Base-by-base conservation (phyloP, 164 flowering plant species). In the Magnolia sinica region DNA sequence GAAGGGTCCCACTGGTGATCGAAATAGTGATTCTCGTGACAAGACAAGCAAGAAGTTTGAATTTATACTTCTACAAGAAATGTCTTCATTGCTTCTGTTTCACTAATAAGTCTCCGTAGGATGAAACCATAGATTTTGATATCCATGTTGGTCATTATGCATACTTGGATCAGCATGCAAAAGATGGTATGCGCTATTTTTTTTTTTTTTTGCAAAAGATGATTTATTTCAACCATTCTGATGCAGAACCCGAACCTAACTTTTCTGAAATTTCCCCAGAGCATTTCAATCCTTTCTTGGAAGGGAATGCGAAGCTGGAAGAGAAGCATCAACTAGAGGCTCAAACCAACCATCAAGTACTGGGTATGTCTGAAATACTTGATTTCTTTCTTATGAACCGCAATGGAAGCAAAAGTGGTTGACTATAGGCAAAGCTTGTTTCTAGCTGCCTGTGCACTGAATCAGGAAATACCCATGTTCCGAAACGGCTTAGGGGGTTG, bases 271-370 rank as follows among this genome's bases (percentile, higher is more conserved):
- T 77, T 52, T 74, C n/a, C 79, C 79, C 92, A 94, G 99, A 96
- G 88, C 98, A 96, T 85, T 83, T 96, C 78, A 88, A 80, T 50
- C 97, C 99, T 45, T 85, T 96, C 83, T 70, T 92, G 76, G 97
- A 94, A 45, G 92, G 92, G 77, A 91, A 94, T 61, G 78, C 87
- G 3, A 94, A 94, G 81, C 78, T 94, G 70, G 97, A 91, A 80
- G 97, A 92, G 71, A 94, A 96, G 81, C 98, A 92, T 76, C 94
- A 97, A 97, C 84, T 96, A 6, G 95, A 91, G 86, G 99, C 99
- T 75, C 91, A 92, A 86, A 96, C 98, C 51, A 94, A 94, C 23
- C 95, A 94, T 37, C 99, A 96, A 83, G 91, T 93, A 73, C 76
- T 88, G 74, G 87, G 99, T 95, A 89, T 74, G 74, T 19, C 9